These are phyloP conservation scores for Exophiala oligosperma DNA, from an alignment of 2,329 filamentous ascomycete genomes.

Conservation along the genomic window DNA sequence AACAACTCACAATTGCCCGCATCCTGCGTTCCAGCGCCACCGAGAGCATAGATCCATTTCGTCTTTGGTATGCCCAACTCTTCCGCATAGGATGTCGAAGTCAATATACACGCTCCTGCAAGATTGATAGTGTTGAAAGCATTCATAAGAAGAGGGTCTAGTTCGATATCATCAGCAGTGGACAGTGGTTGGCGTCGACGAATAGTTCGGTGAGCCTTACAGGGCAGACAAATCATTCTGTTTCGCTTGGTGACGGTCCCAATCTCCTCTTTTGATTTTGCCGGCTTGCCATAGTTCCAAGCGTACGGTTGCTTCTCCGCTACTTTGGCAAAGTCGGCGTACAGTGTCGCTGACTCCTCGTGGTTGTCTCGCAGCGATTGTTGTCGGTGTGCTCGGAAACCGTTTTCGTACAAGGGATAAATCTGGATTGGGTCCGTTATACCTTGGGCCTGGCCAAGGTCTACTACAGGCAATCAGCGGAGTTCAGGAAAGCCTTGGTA, in stretches of 20 bases:
- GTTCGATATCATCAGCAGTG: neutral
- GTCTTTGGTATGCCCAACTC: slow-evolving; percentile 55
- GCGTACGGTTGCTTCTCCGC: slow-evolving; percentile 55
- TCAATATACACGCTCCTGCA: slow-evolving; percentile 61
- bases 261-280: slow-evolving; percentile 53
- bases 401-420: slow-evolving; percentile 68
- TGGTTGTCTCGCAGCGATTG: slow-evolving; percentile 60
- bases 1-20: slow-evolving; percentile 50
- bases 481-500: neutral
- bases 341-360: slow-evolving; percentile 59
- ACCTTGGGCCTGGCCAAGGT: slow-evolving; percentile 56
- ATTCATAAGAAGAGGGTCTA: slow-evolving; percentile 69
- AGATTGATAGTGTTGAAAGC: slow-evolving; percentile 70
- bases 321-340: slow-evolving; percentile 60
- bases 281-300: slow-evolving; percentile 56
- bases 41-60: slow-evolving; percentile 65
- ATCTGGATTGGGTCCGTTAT: slow-evolving; percentile 66
- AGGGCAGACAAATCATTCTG: slow-evolving; percentile 68
- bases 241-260: slow-evolving; percentile 57
- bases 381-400: slow-evolving; percentile 55
- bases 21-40: slow-evolving; percentile 63
- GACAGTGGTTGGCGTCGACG: neutral
- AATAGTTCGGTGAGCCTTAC: slow-evolving; percentile 42
- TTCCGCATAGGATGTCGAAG: slow-evolving; percentile 55
- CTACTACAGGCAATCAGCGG: slow-evolving; percentile 35